Base-by-base conservation (phyloP, 2,329 filamentous ascomycete species). In the Balansia obtecta region DNA sequence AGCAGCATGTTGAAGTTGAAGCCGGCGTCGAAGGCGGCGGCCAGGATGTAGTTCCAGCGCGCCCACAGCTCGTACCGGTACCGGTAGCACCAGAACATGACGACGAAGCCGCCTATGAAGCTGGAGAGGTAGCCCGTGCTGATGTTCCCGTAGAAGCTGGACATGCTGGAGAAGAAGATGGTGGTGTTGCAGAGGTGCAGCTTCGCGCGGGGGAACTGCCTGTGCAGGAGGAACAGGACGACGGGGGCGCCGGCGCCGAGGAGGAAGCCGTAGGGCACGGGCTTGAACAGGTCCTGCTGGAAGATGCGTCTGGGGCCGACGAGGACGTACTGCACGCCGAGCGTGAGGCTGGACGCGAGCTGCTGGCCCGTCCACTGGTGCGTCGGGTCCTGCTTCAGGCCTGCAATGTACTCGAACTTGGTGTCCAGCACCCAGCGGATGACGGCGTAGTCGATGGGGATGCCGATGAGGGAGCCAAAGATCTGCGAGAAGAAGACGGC, bases 1-100 rank as follows among this genome's bases (percentile, higher is more conserved):
- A 82, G 64, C 53, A 83, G 56, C 71, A 81, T 71, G 54, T 80
- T 79, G 18, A 82, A 65, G 59, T 82, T 82, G 59, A 79, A 82
- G 0, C 76, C 79, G 0, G 78, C 77, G 60, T 82, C 79, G 56
- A 81, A 77, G 1, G 79, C 78, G 1, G 78, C 79, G 0, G 77
- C 79, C 15, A 82, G 60, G 34, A 82, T 72, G 55, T 80, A 82
- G 54, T 80, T 81, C 61, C 80, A 82, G 15, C 73, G 64, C 45
- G 75, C 73, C 77, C 78, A 82, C 8, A 79, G 63, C 49, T 76
- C 68, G 51, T 79, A 80, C 13, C 74, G 67, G 33, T 74, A 70
- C 0, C 77, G 65, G 53, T 77, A 81, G 4, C 73, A 71, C 69
- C 72, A 79, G 60, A 69, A 79, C 74, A 82, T 81, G 51, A 78